Conservation (phyloP, 768 basidiomycete species). For the Mycena rosella region DNA sequence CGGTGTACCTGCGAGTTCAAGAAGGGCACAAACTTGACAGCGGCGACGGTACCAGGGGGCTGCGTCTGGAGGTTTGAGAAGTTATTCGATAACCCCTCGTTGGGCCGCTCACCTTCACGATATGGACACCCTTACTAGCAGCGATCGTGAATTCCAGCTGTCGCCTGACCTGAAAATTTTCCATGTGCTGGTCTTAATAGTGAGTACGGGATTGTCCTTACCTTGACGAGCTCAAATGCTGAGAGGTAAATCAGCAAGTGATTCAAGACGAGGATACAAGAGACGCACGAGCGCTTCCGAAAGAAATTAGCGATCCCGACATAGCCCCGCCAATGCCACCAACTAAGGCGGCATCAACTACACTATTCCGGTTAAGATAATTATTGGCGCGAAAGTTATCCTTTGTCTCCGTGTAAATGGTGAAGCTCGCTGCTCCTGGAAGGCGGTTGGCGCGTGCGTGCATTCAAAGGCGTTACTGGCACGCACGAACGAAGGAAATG, state of each 20-base stretch:
- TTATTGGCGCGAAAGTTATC: slow-evolving; percentile 73
- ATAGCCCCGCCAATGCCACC: slow-evolving; percentile 90
- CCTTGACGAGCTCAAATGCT: slow-evolving; percentile 98
- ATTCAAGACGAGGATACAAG: not conserved
- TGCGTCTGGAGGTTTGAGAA: not conserved
- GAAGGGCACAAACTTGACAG: slow-evolving; percentile 56
- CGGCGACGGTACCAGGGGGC: slow-evolving; percentile 83
- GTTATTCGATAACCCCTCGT: not conserved
- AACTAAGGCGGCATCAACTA: slow-evolving; percentile 79
- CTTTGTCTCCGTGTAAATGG: slow-evolving; percentile 89
- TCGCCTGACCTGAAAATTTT: slow-evolving; percentile 75
- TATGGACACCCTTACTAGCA: slow-evolving; percentile 76
- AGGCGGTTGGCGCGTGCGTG: slow-evolving; percentile 7
- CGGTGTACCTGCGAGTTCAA: not conserved
- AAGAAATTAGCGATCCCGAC: slow-evolving; percentile 90
- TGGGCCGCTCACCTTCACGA: slow-evolving; percentile 60
- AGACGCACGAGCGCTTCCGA: slow-evolving; percentile 88
- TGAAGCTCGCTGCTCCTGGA: slow-evolving; percentile 90
- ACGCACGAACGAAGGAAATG: slow-evolving; percentile 96
- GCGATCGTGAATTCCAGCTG: slow-evolving; percentile 95
- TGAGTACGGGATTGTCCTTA: slow-evolving; percentile 45
- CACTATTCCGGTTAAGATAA: slow-evolving; percentile 67
- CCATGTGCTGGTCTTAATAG: not conserved
- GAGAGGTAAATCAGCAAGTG: slow-evolving; percentile 9
- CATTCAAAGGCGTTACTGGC: slow-evolving; percentile 13